A percentile compares a stretch with the other conserved stretches of the same genome.
Conservation (phyloP, 805 yeast species). For the Kodamaea lidongshanica region DNA sequence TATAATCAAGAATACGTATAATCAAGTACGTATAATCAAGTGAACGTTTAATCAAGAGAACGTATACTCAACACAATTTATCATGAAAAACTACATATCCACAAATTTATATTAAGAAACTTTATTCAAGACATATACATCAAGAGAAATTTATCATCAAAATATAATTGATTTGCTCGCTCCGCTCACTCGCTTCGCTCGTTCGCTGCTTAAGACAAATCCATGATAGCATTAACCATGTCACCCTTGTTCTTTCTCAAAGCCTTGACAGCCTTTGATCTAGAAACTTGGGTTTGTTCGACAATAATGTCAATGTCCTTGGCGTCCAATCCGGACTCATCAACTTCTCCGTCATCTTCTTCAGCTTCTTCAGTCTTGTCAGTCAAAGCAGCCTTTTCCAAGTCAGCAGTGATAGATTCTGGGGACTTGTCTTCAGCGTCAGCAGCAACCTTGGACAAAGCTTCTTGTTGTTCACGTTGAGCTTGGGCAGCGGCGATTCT, state of each 20-base stretch:
- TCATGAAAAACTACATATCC: no score
- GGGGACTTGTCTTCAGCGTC: conserved; percentile 54
- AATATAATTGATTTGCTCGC: no score
- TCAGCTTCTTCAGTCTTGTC: conserved; percentile 41
- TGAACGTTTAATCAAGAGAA: no score
- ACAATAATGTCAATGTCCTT: conserved; percentile 81
- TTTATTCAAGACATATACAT: no score
- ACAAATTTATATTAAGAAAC: no score
- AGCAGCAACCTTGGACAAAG: conserved; percentile 40
- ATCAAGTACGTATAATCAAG: no score
- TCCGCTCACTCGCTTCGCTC: no score
- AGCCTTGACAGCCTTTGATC: conserved; percentile 88
- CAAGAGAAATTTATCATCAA: no score
- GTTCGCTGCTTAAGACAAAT: conserved; percentile 46
- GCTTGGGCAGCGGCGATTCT: conserved; percentile 80
- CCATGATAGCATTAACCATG: conserved; percentile 94
- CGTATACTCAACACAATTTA: no score
- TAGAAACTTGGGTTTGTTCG: conserved; percentile 86
- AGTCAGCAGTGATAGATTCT: conserved; percentile 76
- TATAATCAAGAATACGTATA: no score
- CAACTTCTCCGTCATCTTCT: conserved; percentile 69
- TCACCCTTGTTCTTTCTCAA: conserved; percentile 85
- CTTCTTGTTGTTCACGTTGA: conserved; percentile 55
- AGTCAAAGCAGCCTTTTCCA: conserved; percentile 57
- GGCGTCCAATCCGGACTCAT: conserved; percentile 75